phyloP scores from a whole-genome alignment of 2,329 filamentous ascomycete species.

The Aspergillus phoenicis region DNA sequence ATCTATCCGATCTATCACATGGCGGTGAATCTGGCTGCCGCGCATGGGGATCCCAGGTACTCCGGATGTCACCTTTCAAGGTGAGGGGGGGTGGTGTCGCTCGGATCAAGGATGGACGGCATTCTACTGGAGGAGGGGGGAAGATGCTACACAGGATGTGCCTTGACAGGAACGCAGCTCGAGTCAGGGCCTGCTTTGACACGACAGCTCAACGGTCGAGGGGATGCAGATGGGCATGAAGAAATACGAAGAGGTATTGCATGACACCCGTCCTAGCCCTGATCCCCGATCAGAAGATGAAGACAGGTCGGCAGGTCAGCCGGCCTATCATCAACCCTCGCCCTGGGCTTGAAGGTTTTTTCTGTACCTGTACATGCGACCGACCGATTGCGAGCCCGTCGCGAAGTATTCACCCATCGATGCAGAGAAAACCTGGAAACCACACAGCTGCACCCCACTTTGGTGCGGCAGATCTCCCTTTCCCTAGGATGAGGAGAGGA shows the following conservation, averaged over 20 bases:
- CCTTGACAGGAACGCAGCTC: slow-evolving; percentile 2
- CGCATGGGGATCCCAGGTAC: slow-evolving; percentile 12
- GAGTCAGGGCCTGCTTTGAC: slow-evolving; percentile 2
- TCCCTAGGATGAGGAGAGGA: neutral
- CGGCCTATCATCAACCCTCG: neutral
- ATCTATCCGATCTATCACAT: slow-evolving; percentile 33
- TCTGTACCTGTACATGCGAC: neutral
- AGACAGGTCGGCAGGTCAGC: no score
- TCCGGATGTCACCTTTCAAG: slow-evolving; percentile 12
- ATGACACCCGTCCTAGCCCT: neutral
- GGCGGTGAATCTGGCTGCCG: slow-evolving; percentile 30
- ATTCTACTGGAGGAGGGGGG: neutral
- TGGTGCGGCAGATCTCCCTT: slow-evolving; percentile 15
- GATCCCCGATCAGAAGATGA: neutral
- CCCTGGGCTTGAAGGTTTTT: neutral
- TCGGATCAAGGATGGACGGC: neutral
- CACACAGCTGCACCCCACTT: slow-evolving; percentile 14
- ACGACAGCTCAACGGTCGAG: slow-evolving; percentile 8
- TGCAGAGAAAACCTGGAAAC: slow-evolving; percentile 12
- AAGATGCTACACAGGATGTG: neutral
- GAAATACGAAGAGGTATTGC: slow-evolving; percentile 10
- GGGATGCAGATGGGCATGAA: slow-evolving; percentile 3
- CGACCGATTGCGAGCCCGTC: neutral
- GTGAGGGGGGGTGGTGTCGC: neutral
- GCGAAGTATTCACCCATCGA: slow-evolving; percentile 7